Base-by-base conservation (phyloP, 1,284 basidiomycete species). In the Meira nashicola region DNA sequence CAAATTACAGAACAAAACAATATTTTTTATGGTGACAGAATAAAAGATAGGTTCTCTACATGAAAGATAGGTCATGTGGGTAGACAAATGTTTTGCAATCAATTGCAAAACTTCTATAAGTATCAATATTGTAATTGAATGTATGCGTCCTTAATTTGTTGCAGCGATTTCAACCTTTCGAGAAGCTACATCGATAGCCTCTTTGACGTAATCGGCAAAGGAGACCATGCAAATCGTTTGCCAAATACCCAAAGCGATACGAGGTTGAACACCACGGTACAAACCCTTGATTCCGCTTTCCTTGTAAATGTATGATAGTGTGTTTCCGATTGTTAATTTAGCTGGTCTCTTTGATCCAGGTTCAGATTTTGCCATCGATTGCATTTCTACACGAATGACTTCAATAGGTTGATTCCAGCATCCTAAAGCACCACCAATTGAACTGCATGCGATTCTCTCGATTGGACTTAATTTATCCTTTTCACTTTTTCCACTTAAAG, bases 331-430 rank as follows among this genome's bases (percentile, higher is more conserved):
- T 6, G 92, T 97, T 56, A 90, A 83, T 80, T 97, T 97, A 47
- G 79, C 81, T 1, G 92, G 92, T 52, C 91, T 86, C 77, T 90
- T 90, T 47, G 83, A 82, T 21, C 41, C 83, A 56, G 86, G 85
- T 39, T 83, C 83, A 74, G 79, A 78, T 73, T 97, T 97, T 40
- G 90, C 86, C 87, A 97, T 95, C 49, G 91, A 94, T 86, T 99
- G 95, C 95, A 99, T 98, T 33, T 94, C 91, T 40, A 94, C 90
- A 60, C 92, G 88, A 65, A 94, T 85, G 66, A 95, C 92, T 82
- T 99, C 95, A 70, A 98, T 98, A 47, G 95, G 95, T 80, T 99
- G 95, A 80, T 99, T 99, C 95, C 95, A 99, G 50, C 92, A 96
- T 14, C 90, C 94, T 57, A 98, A 82, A 49, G 95, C 93, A 80